phyloP scores from a whole-genome alignment of 2,329 filamentous ascomycete genomes.

The Fusarium succisae region DNA sequence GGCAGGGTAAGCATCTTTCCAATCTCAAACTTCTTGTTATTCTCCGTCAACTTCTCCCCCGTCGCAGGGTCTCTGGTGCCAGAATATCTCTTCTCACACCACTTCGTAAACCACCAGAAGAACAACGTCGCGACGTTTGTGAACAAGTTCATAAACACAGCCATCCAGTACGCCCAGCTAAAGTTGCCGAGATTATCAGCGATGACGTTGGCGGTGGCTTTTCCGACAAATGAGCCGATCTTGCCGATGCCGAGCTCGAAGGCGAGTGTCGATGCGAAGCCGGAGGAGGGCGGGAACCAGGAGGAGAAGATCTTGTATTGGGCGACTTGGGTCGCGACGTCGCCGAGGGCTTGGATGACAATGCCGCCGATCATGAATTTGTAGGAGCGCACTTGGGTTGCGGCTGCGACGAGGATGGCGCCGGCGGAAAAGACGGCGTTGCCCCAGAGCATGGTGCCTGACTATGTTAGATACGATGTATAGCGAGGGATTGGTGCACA shows the following conservation, averaged over 20 bases:
- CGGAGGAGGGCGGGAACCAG: slow-evolving; percentile 69
- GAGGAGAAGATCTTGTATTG: slow-evolving; percentile 73
- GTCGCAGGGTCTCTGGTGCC: slow-evolving; percentile 64
- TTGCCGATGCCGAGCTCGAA: slow-evolving; percentile 70
- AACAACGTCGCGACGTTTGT: slow-evolving; percentile 63
- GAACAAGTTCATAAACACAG: slow-evolving; percentile 71
- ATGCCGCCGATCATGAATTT: slow-evolving; percentile 68
- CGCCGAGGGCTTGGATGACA: slow-evolving; percentile 66
- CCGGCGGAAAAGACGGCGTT: slow-evolving; percentile 68
- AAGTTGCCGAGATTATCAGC: slow-evolving; percentile 66
- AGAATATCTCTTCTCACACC: slow-evolving; percentile 57
- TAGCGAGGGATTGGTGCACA: neutral
- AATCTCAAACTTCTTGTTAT: slow-evolving; percentile 65
- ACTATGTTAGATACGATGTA: neutral
- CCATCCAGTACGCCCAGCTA: slow-evolving; percentile 69
- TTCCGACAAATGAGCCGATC: slow-evolving; percentile 68
- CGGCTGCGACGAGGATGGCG: slow-evolving; percentile 66
- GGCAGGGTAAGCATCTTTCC: slow-evolving; percentile 65
- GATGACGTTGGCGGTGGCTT: slow-evolving; percentile 68
- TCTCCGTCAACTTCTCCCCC: slow-evolving; percentile 67
- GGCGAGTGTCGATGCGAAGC: slow-evolving; percentile 69
- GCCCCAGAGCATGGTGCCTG: slow-evolving; percentile 66
- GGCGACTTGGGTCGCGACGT: slow-evolving; percentile 70
- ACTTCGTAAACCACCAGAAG: slow-evolving; percentile 66
- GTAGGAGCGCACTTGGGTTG: slow-evolving; percentile 64